Evolutionary conservation across 805 yeast species (phyloP), one percentile per base, ranked within the genome.

Genomic region (Starmerella khaoyaiensis): DNA sequence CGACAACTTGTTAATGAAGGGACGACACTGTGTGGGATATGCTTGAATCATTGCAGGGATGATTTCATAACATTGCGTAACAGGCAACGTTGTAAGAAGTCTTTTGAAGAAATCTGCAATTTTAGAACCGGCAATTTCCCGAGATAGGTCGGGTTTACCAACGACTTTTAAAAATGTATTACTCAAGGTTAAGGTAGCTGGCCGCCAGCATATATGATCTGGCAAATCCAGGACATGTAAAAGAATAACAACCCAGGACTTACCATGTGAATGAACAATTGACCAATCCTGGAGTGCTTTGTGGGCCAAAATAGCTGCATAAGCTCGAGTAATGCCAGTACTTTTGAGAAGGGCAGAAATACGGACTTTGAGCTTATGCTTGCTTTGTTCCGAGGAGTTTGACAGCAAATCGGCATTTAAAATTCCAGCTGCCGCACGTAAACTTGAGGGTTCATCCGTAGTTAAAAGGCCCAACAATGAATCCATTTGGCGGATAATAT

Each of bases 101-200:
- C 52, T 31, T 26, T 49, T 51, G 28, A 82, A 70, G 29, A 79
- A 71, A 2, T 65, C 63, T 8, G 80, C 72, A 40, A 87, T 61
- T 48, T 76, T 76, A 6, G 95, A 93, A 2, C 93, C 80, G 39
- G 83, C 66, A 7, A 79, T 62, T 52, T 84, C 94, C 54, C 96
- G 70, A 3, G 87, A 76, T 28, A 87, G 65, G 1, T 84, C 76
- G 1, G 93, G 82, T 52, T 84, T 84, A 2, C 83, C 87, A 53
- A 79, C 71, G 40, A 53, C 51, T 8, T 35, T 34, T 11, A 38
- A 20, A 21, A 54, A 50, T 44, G 59, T 28, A 43, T 36, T 34
- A 3, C 43, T 21, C 12, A 59, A 42, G 3, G 60, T 51, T 25
- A 42, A 31, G 15, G 58, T 48, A 5, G 52, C 50, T 23, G 54